Evolutionary conservation across 2,329 filamentous ascomycete species (phyloP), one percentile per base, ranked within the genome.

Genomic region (Cladosporium sp.): DNA sequence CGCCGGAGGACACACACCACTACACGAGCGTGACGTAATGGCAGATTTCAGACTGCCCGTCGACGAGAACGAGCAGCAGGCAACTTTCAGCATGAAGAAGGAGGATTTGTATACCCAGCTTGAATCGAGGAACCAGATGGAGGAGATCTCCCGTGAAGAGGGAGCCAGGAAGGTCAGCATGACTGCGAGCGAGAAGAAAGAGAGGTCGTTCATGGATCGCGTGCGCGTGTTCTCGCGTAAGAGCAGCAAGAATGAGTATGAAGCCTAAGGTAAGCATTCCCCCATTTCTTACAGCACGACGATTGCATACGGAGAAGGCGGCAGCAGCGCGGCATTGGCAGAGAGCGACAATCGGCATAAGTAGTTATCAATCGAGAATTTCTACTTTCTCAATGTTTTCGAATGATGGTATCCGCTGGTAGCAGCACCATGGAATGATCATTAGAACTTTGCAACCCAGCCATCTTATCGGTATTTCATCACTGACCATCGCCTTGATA

Each of bases 11-110:
- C 58, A 50, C 42, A 59, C 61, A 17, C 64, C 61, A 20, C 58
- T 69, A 9, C 17, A 58, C 37, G 64, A 69, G 25, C 67, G 68
- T 25, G n/a, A 39, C 19, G 64, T 65, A 56, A 66, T 70, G 40
- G 4, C 9, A 17, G 42, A n/a, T 30, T 56, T 37, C 42, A n/a
- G 14, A 12, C 34, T 56, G 6, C 40, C 52, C 12, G n/a, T 15
- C 11, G 12, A 14, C 6, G 20, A 25, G 28, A 15, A 11, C 30
- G 22, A 28, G 15, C 5, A 6, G 3, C 12, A 17, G 15, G n/a
- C 15, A 15, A 49, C 40, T 3, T 56, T 47, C 52, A 47, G 30
- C 19, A 38, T 38, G n/a, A 25, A 47, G 3, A 56, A 39, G 17
- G 52, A 56, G 6, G 52, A 55, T n/a, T 17, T 55, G 39, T 55